phyloP scores from a whole-genome alignment of 352 stramenopile species.

The Phytophthora kernoviae region DNA sequence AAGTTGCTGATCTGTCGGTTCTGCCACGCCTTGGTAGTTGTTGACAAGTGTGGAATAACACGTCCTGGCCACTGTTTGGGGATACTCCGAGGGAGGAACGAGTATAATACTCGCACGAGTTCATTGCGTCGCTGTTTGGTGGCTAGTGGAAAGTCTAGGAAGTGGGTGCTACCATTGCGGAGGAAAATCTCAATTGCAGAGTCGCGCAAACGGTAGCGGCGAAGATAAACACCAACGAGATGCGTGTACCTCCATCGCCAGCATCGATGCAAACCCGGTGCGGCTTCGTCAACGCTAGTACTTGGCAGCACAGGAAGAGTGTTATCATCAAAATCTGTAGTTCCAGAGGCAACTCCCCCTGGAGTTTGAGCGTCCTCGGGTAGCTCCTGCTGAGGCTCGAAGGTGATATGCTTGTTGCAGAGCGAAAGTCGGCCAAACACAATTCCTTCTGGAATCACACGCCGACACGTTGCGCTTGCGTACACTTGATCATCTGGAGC shows the following conservation, averaged over 20 bases:
- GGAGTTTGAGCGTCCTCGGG: conserved; percentile 13
- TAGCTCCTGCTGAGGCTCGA: conserved; percentile 54
- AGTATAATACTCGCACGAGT: conserved; percentile 70
- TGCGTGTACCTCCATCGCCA: conserved; percentile 86
- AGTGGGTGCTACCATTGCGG: conserved; percentile 77
- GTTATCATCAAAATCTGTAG: conserved; percentile 27
- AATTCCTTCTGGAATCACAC: conserved; percentile 78
- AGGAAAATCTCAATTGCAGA: conserved; percentile 87
- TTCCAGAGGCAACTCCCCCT: conserved; percentile 9
- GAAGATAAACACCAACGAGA: conserved; percentile 75
- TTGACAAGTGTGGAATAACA: conserved; percentile 45
- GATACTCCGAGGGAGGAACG: conserved; percentile 67
- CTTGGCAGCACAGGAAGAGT: conserved; percentile 11
- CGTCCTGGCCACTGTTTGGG: conserved; percentile 83
- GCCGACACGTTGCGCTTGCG: conserved; percentile 59
- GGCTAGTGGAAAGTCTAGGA: conserved; percentile 78
- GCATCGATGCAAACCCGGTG: conserved; percentile 69
- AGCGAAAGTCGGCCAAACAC: conserved; percentile 71
- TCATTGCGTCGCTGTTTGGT: conserved; percentile 83
- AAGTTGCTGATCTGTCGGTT: conserved; percentile 89
- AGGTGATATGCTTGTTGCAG: conserved; percentile 63
- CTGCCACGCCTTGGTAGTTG: conserved; percentile 83
- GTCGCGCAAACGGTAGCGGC: conserved; percentile 81
- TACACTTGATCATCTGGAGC: conserved; percentile 68
- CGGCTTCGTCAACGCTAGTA: conserved; percentile 51